Evolutionary conservation across 2,329 filamentous ascomycete species (phyloP).

Genomic region (Neospermospora avenae): DNA sequence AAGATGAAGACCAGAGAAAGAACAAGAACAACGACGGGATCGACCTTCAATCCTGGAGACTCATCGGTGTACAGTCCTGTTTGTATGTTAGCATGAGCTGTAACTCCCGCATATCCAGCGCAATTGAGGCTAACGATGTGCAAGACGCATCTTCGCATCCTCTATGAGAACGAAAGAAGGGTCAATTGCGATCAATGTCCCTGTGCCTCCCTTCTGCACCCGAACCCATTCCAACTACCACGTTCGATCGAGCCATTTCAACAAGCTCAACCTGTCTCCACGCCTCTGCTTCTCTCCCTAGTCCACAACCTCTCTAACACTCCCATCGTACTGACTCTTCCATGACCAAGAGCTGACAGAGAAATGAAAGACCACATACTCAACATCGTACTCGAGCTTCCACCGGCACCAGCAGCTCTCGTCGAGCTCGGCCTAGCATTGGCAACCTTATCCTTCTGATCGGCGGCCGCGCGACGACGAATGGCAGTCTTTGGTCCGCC

Average conservation of each 20-base stretch:
- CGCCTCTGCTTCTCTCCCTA: too few relatives aligned
- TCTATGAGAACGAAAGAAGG: too few relatives aligned
- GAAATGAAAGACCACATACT: slow-evolving; percentile 55
- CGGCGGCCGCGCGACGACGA: slow-evolving; percentile 89
- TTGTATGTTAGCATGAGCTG: neutral
- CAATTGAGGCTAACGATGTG: neutral
- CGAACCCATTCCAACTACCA: too few relatives aligned
- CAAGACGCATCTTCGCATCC: neutral
- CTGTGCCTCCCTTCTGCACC: too few relatives aligned
- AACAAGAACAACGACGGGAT: slow-evolving; percentile 95
- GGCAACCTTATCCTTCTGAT: slow-evolving; percentile 95
- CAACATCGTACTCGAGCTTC: slow-evolving; percentile 91
- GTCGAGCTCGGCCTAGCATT: slow-evolving; percentile 93
- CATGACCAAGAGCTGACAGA: neutral
- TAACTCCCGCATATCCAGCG: neutral
- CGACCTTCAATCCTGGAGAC: slow-evolving; percentile 94
- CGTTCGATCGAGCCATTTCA: too few relatives aligned
- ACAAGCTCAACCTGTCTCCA: neutral
- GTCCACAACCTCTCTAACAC: too few relatives aligned
- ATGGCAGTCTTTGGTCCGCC: slow-evolving; percentile 95
- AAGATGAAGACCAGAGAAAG: slow-evolving; percentile 98
- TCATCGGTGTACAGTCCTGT: slow-evolving; percentile 95
- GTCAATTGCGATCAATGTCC: too few relatives aligned
- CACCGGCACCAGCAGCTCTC: slow-evolving; percentile 87
- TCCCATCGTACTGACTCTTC: neutral